Percentiles rank a stretch among this genome's conserved stretches.
Conservation (phyloP, 2,329 filamentous ascomycete genomes). For the Helotiales sp. region DNA sequence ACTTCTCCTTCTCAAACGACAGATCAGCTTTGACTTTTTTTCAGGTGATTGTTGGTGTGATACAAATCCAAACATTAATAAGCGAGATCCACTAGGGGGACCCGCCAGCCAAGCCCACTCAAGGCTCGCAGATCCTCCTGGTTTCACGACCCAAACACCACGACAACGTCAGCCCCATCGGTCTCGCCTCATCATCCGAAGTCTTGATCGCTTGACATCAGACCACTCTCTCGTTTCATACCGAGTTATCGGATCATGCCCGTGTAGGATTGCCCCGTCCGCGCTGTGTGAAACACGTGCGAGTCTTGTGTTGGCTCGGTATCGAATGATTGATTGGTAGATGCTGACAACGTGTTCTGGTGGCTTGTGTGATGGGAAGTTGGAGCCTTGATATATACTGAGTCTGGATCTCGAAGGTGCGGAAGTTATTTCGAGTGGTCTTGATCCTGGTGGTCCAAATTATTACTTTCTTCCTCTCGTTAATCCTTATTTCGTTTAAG, state of each 20-base stretch:
- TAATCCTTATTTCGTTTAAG: background rate
- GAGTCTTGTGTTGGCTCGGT: background rate
- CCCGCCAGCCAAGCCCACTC: background rate
- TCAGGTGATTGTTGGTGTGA: no score
- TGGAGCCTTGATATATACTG: background rate
- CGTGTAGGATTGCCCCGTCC: background rate
- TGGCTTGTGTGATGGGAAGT: background rate
- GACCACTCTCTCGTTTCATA: background rate
- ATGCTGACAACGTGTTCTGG: background rate
- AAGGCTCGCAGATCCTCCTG: background rate
- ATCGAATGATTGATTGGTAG: conserved; percentile 4
- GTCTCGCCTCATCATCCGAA: background rate
- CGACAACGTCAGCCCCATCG: background rate
- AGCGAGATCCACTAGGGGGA: background rate
- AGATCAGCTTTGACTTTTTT: no score
- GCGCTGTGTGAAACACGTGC: background rate
- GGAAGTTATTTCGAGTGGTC: background rate
- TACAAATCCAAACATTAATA: no score
- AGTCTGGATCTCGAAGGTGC: background rate
- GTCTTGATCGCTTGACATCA: background rate
- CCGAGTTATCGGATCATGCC: background rate
- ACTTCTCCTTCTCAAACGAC: no score
- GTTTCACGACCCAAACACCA: conserved; percentile 1
- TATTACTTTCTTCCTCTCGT: background rate
- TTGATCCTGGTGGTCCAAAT: conserved; percentile 9